Evolutionary conservation across 805 yeast species (phyloP), one percentile per base, ranked within the genome.

Genomic region (Pichia heedii): DNA sequence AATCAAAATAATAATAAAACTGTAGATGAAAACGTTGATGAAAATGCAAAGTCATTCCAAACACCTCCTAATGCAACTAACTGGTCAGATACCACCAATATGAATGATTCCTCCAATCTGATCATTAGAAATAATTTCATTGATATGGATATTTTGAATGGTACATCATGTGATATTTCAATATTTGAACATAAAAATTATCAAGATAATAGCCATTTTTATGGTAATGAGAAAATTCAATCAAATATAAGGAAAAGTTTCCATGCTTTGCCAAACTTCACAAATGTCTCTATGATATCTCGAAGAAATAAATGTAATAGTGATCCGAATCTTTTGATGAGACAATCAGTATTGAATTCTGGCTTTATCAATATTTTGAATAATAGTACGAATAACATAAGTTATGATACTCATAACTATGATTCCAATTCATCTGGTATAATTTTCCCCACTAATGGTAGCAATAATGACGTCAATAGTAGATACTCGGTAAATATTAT

Each of bases 31-130:
- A 24, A 24, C 11, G 27, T 24, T 29, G 32, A 13, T 27, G 32
- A 27, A 7, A 27, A 27, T 15, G 18, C 7, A 3, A 36, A 38
- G 24, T 60, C 66, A 11, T 63, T 63, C 47, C 51, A 53, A 21
- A 53, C 63, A 3, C 66, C 67, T 2, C 60, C 65, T 2, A 61
- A 61, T 16, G 60, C 66, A 2, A 56, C 63, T 55, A 55, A 65
- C 39, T 65, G 69, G 69, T 63, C 69, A 1, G 51, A 54, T 34
- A 61, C 65, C 7, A 45, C 47, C 11, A 50, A 40, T 2, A 45
- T 47, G 26, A 36, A 40, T 29, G 51, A 54, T 34, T 61, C 65
- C 8, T 43, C 47, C 9, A 50, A 40, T 3, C 47, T 47, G 30
- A 36, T 38, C 29, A 33, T 36, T 7, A 22, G 33, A 12, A 45